Evolutionary conservation across 768 basidiomycete genomes (phyloP).

Genomic region (Leucosporidium creatinivorum): DNA sequence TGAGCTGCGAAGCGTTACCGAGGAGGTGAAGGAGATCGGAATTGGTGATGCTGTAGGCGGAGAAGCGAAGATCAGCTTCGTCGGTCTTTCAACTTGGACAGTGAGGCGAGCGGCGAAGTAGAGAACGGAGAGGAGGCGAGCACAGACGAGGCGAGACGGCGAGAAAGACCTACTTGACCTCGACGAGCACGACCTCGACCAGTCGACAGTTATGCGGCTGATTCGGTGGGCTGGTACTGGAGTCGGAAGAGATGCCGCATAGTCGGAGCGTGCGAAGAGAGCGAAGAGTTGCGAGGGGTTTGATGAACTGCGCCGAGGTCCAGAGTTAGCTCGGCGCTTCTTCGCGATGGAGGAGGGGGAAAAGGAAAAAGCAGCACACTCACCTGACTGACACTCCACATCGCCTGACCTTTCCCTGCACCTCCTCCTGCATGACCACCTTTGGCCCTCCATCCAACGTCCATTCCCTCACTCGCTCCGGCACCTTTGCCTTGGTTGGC

Average conservation of each 20-base stretch:
- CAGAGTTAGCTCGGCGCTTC: neutral
- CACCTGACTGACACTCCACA: slow-evolving; percentile 30
- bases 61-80: neutral
- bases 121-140: too few relatives aligned
- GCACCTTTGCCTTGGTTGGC: neutral
- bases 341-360: neutral
- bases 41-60: slow-evolving; percentile 25
- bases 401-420: slow-evolving; percentile 1
- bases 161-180: slow-evolving; percentile 31
- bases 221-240: slow-evolving; percentile 8
- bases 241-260: slow-evolving; percentile 30
- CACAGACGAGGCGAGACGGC: too few relatives aligned
- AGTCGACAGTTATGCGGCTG: slow-evolving; percentile 1
- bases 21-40: slow-evolving; percentile 25
- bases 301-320: slow-evolving; percentile 6
- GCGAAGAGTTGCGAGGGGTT: slow-evolving; percentile 19
- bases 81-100: neutral
- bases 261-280: slow-evolving; percentile 14
- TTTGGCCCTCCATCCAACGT: slow-evolving; percentile 20
- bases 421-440: too few relatives aligned
- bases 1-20: slow-evolving; percentile 16
- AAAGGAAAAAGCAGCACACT: neutral
- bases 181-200: slow-evolving; percentile 26
- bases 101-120: too few relatives aligned
- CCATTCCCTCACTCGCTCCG: slow-evolving; percentile 25